A percentile compares a stretch with the other conserved stretches of the same genome.
Evolutionary conservation across 2,329 filamentous ascomycete species (phyloP).

Genomic region (Cladophialophora psammophila): DNA sequence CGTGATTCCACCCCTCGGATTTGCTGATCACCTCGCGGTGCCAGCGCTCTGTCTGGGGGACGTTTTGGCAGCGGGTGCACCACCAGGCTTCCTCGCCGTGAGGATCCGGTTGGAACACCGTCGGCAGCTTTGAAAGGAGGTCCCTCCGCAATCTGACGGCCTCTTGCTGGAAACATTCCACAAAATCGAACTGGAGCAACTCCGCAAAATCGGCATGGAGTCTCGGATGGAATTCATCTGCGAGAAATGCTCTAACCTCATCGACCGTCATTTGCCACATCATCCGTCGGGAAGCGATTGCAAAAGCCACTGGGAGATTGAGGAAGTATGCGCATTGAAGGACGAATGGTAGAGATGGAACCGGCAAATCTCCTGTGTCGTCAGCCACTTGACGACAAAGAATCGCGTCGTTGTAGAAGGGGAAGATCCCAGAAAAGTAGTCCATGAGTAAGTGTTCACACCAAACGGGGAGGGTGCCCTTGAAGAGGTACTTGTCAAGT

Average conservation of each 20-base stretch:
- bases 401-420: background rate
- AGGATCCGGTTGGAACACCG: slow-evolving; percentile 4
- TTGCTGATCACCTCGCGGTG: slow-evolving; percentile 10
- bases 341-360: background rate
- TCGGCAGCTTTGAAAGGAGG: background rate
- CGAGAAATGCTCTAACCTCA: background rate
- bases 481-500: slow-evolving; percentile 13
- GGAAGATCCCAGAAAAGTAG: background rate
- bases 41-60: slow-evolving; percentile 4
- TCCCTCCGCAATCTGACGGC: background rate
- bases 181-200: background rate
- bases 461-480: background rate
- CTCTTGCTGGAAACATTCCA: background rate
- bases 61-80: background rate
- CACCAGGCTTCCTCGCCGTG: background rate
- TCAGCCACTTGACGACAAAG: background rate
- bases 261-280: background rate
- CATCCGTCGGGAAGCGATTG: slow-evolving; percentile 6
- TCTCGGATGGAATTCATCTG: background rate
- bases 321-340: slow-evolving; percentile 4
- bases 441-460: background rate
- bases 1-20: background rate
- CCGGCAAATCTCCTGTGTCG: background rate
- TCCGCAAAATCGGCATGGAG: background rate
- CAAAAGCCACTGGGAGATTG: background rate